Evolutionary conservation across 2,329 filamentous ascomycete genomes (phyloP), one percentile per base, ranked within the genome.

Genomic region (Calonectria honghensis): DNA sequence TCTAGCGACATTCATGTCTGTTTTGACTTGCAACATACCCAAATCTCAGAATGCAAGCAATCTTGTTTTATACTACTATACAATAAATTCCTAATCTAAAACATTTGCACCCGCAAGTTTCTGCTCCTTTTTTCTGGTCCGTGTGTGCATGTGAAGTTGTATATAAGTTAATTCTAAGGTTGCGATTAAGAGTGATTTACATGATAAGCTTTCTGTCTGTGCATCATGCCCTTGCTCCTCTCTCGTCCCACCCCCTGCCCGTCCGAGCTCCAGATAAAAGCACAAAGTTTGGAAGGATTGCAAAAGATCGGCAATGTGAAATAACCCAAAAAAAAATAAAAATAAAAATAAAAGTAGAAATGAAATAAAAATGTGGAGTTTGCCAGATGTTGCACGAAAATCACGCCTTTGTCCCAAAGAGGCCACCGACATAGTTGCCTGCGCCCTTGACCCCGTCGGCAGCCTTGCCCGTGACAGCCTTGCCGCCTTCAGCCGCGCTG

Each of bases 351-450:
- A 2, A 24, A 24, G 1, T 24, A 24, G 24, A 24, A 10, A 27
- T 18, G 2, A 27, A 20, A 63, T n/a, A 11, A 9, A 20, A 18
- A n/a, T 61, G 57, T 27, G 20, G 57, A 39, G 37, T n/a, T 24
- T 29, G 31, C 29, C 18, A n/a, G 9, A 16, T 24, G 7, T 29
- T 24, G 18, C 35, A n/a, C 24, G 24, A 1, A 24, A 24, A 41
- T 63, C 57, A 63, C 16, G 35, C 57, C 32, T 45, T 63, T 29
- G 57, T 29, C 0, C 84, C 84, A 57, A 85, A 81, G 7, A 86
- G 37, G 7, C 84, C 83, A 0, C 85, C 85, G 16, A 86, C 82
- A 13, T 77, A 77, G 16, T 79, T 78, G 3, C 83, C 83, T 0
- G 81, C 77, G 4, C 80, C 79, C 79, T 85, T 82, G 32, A 81